Evolutionary conservation across 2,329 filamentous ascomycete genomes (phyloP), one percentile per base, ranked within the genome.

Genomic region (Trichoderma polysporum): DNA sequence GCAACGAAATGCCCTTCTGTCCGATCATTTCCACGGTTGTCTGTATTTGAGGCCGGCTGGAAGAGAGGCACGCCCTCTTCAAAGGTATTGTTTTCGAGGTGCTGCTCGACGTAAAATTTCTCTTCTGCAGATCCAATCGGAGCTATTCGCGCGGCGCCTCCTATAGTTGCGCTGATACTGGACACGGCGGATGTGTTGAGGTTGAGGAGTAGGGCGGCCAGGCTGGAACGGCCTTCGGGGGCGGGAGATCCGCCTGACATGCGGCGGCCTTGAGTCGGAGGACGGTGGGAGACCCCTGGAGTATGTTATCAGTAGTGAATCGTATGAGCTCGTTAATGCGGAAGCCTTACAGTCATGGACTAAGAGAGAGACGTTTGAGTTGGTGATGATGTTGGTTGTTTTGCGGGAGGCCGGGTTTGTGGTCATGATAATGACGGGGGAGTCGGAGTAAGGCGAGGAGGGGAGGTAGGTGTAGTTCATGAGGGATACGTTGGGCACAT

Each of bases 381-480:
- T 99, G 39, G 86, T 83, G 69, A 90, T 80, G 13, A 98, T 88
- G 77, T 97, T 97, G 73, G 88, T 86, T 33, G 89, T 93, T 81
- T 94, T 95, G 72, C 89, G 90, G 39, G 90, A 92, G 66, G 88
- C 86, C 1, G 90, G 88, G 72, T 93, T 93, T 53, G 91, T 96
- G 66, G 95, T 98, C 91, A 94, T 94, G 84, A 98, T 91, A 76
- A 98, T 96, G 70, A 93, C 91, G n/a, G 93, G 90, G n/a, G 82
- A 80, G 60, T 85, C 76, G 45, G 87, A 85, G 78, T 88, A 90
- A 45, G 88, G 89, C 17, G 91, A 92, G 6, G 85, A 88, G 45
- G 93, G 91, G 25, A 99, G 90, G 81, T 97, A 98, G 75, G 95
- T 98, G 83, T 98, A 98, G 83, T 97, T 97, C 95, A 99, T 99